A percentile compares a stretch with the other conserved stretches of the same genome.
These are phyloP conservation scores for Thalassiosira allenii DNA, from an alignment of 352 stramenopile species.

Conservation along the genomic window DNA sequence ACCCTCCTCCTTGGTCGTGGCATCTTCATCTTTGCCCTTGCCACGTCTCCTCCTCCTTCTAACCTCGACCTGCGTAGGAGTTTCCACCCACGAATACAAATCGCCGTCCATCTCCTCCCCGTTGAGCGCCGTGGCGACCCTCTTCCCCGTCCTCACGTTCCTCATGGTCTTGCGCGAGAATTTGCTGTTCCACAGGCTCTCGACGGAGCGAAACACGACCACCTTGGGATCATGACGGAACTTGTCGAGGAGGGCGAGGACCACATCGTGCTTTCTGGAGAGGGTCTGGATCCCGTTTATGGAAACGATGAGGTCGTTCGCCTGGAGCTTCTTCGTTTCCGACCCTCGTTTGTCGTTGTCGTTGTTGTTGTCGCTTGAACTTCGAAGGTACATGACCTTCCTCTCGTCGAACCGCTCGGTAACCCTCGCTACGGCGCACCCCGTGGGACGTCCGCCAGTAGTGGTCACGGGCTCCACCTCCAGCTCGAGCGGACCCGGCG, in stretches of 20 bases:
- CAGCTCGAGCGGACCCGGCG: slow-evolving; percentile 37
- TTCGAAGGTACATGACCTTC: slow-evolving; percentile 1
- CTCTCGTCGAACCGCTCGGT: slow-evolving; percentile 26
- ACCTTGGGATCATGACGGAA: slow-evolving; percentile 28
- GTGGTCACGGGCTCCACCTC: slow-evolving; percentile 45
- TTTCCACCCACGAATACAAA: slow-evolving; percentile 53
- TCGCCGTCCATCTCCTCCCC: slow-evolving; percentile 30
- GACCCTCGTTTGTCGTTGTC: not conserved
- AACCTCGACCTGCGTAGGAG: slow-evolving; percentile 45
- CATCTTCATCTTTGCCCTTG: not conserved
- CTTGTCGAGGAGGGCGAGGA: slow-evolving; percentile 33
- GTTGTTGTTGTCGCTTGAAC: not conserved
- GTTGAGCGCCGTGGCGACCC: slow-evolving; percentile 49
- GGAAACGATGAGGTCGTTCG: slow-evolving; percentile 57
- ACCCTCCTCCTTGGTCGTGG: not conserved
- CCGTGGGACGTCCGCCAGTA: slow-evolving; percentile 28
- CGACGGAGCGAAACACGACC: slow-evolving; percentile 56
- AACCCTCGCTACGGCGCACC: slow-evolving; percentile 47
- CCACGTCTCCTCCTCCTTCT: slow-evolving; percentile 1
- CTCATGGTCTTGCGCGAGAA: slow-evolving; percentile 50
- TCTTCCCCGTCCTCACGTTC: slow-evolving; percentile 32
- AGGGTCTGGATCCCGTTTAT: slow-evolving; percentile 53
- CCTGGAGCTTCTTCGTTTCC: slow-evolving; percentile 27
- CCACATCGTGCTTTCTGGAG: slow-evolving; percentile 41
- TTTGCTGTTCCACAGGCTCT: slow-evolving; percentile 40